Evolutionary conservation across 2,329 filamentous ascomycete genomes (phyloP).

Genomic region (Aureobasidium sp.): DNA sequence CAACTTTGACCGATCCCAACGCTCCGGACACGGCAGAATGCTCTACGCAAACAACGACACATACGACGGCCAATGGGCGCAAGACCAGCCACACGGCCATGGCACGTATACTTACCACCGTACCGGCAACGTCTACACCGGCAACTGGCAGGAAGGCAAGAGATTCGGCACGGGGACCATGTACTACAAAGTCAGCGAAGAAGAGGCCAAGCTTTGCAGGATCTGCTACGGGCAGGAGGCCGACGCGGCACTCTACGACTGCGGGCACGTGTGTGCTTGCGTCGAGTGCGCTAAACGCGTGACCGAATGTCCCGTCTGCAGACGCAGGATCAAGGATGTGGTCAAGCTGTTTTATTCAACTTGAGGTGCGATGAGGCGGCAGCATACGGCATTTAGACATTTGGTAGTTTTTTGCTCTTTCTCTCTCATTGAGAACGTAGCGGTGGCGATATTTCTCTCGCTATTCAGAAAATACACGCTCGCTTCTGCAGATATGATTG

Average conservation of each 20-base stretch:
- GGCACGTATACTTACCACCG: constrained; percentile 50
- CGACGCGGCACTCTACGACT: constrained; percentile 56
- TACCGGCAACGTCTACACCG: constrained; percentile 55
- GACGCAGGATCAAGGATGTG: constrained; percentile 49
- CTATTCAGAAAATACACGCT: too few species aligned
- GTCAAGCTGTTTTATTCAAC: constrained; percentile 47
- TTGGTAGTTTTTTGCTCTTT: not conserved
- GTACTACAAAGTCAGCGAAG: constrained; percentile 55
- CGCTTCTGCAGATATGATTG: too few species aligned
- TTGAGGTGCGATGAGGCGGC: not conserved
- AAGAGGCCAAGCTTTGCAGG: constrained; percentile 52
- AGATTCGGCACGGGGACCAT: constrained; percentile 56
- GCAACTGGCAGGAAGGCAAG: constrained; percentile 55
- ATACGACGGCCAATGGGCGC: constrained; percentile 50
- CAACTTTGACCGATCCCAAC: constrained; percentile 45
- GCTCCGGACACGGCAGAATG: constrained; percentile 52
- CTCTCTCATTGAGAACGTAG: not conserved
- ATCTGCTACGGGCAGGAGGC: constrained; percentile 57
- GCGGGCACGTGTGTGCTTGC: constrained; percentile 57
- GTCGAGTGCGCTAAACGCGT: constrained; percentile 53
- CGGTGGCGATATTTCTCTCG: too few species aligned
- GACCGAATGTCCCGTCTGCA: constrained; percentile 55
- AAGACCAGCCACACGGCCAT: constrained; percentile 57
- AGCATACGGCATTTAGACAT: not conserved
- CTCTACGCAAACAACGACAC: constrained; percentile 58